These are phyloP conservation scores for Alloascoidea africana DNA, from an alignment of 805 yeast species.

Conservation along the genomic window DNA sequence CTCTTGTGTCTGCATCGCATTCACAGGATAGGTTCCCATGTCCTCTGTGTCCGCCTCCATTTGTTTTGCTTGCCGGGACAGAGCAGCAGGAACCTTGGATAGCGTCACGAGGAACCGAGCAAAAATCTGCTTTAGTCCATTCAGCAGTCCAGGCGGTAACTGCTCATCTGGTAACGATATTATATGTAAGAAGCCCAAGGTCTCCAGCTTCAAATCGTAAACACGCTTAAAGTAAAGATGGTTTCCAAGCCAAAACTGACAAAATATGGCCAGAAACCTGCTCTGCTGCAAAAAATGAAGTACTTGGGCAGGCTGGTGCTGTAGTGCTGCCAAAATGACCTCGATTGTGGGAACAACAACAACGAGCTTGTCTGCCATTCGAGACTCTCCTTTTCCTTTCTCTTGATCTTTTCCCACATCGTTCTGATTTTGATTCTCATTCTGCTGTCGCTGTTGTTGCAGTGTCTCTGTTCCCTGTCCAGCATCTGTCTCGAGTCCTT, in stretches of 20 bases:
- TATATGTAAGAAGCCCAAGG: constrained; percentile 49
- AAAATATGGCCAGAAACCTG: constrained; percentile 20
- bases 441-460: too few relatives aligned
- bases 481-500: too few relatives aligned
- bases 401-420: too few relatives aligned
- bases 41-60: not conserved
- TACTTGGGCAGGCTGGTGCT: constrained; percentile 41
- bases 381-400: too few relatives aligned
- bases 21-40: not conserved
- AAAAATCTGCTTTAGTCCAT: not conserved
- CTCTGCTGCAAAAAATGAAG: constrained; percentile 20
- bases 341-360: not conserved
- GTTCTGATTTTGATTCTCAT: too few relatives aligned
- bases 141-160: constrained; percentile 13
- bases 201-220: constrained; percentile 64
- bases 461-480: not conserved
- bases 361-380: too few relatives aligned
- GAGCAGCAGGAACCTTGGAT: not conserved
- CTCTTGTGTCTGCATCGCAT: too few relatives aligned
- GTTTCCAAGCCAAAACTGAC: constrained; percentile 53
- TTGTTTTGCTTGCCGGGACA: not conserved
- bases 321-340: constrained; percentile 48
- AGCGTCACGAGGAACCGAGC: not conserved
- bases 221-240: constrained; percentile 48
- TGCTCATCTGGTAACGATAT: constrained; percentile 18